Evolutionary conservation across 176 grass and related monocot genomes (phyloP), one percentile per base, ranked within the genome.

Genomic region (Carex scoparia): DNA sequence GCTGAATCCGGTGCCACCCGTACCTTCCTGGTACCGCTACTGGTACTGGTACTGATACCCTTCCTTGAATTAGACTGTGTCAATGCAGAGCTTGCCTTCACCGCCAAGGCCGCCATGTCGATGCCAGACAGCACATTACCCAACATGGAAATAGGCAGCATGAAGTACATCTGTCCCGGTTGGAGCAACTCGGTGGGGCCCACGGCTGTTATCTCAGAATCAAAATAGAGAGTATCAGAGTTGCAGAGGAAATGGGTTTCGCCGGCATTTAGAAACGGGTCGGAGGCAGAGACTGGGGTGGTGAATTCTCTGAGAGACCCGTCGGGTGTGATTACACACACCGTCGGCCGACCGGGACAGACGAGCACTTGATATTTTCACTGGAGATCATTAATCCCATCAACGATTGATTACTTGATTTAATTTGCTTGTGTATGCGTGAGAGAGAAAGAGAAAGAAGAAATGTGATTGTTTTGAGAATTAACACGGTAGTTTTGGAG

Each of bases 211-310:
- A 87, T 69, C 58, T 12, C 11, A 18, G 84, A 55, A 84, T 89
- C 84, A 53, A 94, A 92, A 80, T 92, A 92, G 40, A 94, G 93
- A 57, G 49, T 76, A 82, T 94, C 90, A 12, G 93, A 90, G 60
- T 72, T 88, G 90, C 90, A 92, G 49, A 94, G 84, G 88, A 87
- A 89, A n/a, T 60, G 42, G 14, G 64, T 60, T n/a, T 10, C 27
- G 0, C 51, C 32, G 1, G 18, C 64, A 32, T 16, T 28, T 46
- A 23, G 59, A 62, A 92, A 88, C 32, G 79, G 53, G 69, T 88
- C 60, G 8, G 92, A 76, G n/a, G 85, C 86, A 2, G 90, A 33
- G 61, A 67, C 44, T 1, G 61, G 18, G 1, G 57, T 37, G 1
- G 84, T 51, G 42, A 88, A 82, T 80, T 92, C 90, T 65, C 76